These are phyloP conservation scores for Termitomyces sp. DNA, from an alignment of 768 basidiomycete genomes.

Conservation along the genomic window DNA sequence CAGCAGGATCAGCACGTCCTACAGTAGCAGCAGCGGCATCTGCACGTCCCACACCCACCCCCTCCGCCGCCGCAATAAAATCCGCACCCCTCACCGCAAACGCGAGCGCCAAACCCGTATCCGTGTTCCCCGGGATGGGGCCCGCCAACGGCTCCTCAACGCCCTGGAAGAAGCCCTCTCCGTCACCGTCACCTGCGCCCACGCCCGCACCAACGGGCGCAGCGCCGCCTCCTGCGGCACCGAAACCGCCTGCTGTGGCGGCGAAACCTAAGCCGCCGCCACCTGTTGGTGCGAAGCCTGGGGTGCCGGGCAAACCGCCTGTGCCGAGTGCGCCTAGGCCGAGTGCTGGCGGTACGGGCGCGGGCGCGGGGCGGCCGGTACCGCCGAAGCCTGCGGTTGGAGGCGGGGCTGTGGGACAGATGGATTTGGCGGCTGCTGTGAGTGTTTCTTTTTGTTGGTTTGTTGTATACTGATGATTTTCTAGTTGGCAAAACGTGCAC, in stretches of 20 bases:
- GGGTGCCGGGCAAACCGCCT: slow-evolving; percentile 51
- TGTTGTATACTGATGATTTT: slow-evolving; percentile 5
- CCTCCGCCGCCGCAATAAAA: neutral
- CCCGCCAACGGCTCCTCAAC: slow-evolving; percentile 65
- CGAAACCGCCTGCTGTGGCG: slow-evolving; percentile 47
- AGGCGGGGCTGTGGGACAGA: slow-evolving; percentile 48
- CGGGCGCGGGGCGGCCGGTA: slow-evolving; percentile 32
- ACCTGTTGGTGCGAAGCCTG: slow-evolving; percentile 42
- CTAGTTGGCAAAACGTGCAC: slow-evolving; percentile 80
- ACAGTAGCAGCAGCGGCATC: slow-evolving; percentile 28
- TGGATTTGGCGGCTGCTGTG: slow-evolving; percentile 85
- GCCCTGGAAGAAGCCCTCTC: slow-evolving; percentile 68
- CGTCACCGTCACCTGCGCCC: slow-evolving; percentile 33
- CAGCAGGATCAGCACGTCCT: slow-evolving; percentile 27
- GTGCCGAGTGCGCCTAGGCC: slow-evolving; percentile 58
- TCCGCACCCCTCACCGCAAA: slow-evolving; percentile 41
- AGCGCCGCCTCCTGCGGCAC: slow-evolving; percentile 22
- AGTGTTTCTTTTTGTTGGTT: slow-evolving; percentile 29
- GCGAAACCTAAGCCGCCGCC: slow-evolving; percentile 52
- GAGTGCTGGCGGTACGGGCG: neutral
- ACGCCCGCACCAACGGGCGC: slow-evolving; percentile 36
- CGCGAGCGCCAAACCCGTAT: slow-evolving; percentile 70
- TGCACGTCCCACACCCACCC: slow-evolving; percentile 34
- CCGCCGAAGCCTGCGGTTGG: slow-evolving; percentile 9
- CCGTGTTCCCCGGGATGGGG: slow-evolving; percentile 79